Evolutionary conservation across 1,284 basidiomycete genomes (phyloP), one percentile per base, ranked within the genome.

Genomic region (Ustilago xerochloae): DNA sequence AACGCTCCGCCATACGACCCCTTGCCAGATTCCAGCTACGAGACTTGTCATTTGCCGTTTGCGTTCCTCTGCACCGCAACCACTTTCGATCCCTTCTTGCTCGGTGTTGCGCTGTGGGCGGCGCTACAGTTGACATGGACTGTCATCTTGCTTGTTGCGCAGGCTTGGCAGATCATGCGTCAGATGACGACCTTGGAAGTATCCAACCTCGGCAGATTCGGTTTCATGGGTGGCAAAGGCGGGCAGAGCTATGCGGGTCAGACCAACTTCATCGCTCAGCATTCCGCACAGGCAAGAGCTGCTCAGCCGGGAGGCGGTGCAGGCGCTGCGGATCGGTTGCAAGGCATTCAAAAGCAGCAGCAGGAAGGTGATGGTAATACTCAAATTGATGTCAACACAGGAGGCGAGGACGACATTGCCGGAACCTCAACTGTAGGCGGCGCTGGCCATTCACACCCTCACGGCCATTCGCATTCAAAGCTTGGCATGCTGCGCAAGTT

Each of bases 141-240:
- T 0, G 85, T 89, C 41, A 88, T 99, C 57, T 90, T 99, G 46
- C 89, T 96, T 51, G 88, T 88, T 35, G 90, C 90, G 6, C 97
- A 99, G 80, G 87, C 91, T 38, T 97, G 93, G 92, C 96, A 98
- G 85, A 89, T 98, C 55, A 89, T 91, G 9, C 89, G 92, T 18
- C 96, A 99, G 83, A 93, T 99, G 90, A 99, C 96, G 0, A 97
- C 96, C 0, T 89, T 97, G 60, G 96, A 99, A 83, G 93, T 98
- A 6, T 92, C 91, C 63, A 99, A 99, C 82, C 89, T 98, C 3
- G 94, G 95, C 0, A 88, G 96, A 50, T 97, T 91, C 81, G 96
- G 97, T 3, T 98, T 91, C 87, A 97, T 99, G 94, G 97, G 96
- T 48, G 94, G 94, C 0, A 90, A 92, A 29, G 87, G 87, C 3